These are phyloP conservation scores for Tuber microsphaerosporum DNA, from an alignment of 495 filamentous ascomycete species.

Conservation along the genomic window DNA sequence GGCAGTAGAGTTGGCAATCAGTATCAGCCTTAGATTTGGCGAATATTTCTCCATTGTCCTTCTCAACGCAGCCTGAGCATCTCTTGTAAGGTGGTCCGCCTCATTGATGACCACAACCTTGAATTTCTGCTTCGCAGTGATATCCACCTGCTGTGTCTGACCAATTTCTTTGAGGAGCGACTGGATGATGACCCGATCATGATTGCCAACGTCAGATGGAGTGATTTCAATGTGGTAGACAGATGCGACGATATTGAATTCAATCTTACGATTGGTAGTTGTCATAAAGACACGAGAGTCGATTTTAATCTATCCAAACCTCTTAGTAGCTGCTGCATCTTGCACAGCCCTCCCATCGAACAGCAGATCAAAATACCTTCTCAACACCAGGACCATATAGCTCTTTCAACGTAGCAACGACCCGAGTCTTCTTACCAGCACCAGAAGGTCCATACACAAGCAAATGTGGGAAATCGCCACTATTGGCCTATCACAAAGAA, in stretches of 20 bases:
- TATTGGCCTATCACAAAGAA: conserved; percentile 63
- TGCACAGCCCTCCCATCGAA: background rate
- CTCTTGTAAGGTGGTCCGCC: conserved; percentile 87
- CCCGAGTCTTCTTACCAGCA: conserved; percentile 94
- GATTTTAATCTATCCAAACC: conserved; percentile 65
- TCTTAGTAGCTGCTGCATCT: background rate
- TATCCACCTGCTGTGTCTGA: conserved; percentile 95
- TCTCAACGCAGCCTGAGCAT: conserved; percentile 90
- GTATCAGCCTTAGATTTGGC: conserved; percentile 82
- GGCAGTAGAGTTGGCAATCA: conserved; percentile 87
- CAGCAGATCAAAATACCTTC: conserved; percentile 45
- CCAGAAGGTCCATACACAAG: conserved; percentile 94
- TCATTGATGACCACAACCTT: conserved; percentile 99
- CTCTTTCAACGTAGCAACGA: conserved; percentile 86
- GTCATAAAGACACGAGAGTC: conserved; percentile 94
- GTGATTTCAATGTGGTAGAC: conserved; percentile 98
- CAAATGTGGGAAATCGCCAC: conserved; percentile 92
- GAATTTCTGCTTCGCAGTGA: conserved; percentile 78
- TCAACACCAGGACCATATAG: conserved; percentile 87
- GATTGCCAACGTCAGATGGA: conserved; percentile 91
- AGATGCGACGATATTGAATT: conserved; percentile 95
- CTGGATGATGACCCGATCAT: conserved; percentile 90
- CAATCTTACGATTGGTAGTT: conserved; percentile 86
- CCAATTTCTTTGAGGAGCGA: conserved; percentile 95
- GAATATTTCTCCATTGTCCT: conserved; percentile 99